A percentile compares a stretch with the other conserved stretches of the same genome.
Evolutionary conservation across 495 filamentous ascomycete species (phyloP).

Genomic region (Podospora pseudopauciseta): DNA sequence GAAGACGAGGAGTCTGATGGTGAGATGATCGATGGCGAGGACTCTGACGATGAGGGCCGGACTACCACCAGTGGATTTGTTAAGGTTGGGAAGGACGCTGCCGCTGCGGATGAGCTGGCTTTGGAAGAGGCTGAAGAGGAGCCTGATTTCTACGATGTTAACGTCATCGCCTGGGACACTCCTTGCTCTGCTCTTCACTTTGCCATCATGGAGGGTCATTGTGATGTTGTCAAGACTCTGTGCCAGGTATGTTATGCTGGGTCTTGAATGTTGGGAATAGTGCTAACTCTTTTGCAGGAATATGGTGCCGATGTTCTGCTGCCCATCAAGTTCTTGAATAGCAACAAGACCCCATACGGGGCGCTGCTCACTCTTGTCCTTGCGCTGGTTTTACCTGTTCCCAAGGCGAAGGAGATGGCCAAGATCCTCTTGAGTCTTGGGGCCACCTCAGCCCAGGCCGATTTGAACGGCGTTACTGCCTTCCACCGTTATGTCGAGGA

Average conservation of each 20-base stretch:
- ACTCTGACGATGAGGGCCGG: slow-evolving; percentile 42
- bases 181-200: slow-evolving; percentile 68
- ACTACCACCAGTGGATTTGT: slow-evolving; percentile 64
- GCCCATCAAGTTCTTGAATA: slow-evolving; percentile 59
- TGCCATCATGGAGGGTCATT: slow-evolving; percentile 68
- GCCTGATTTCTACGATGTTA: slow-evolving; percentile 75
- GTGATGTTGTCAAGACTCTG: slow-evolving; percentile 61
- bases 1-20: slow-evolving; percentile 35
- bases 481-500: slow-evolving; percentile 55
- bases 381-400: slow-evolving; percentile 52
- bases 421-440: slow-evolving; percentile 63
- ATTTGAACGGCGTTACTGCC: slow-evolving; percentile 54
- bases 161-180: slow-evolving; percentile 71
- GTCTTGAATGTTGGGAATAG: neutral
- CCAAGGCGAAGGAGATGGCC: slow-evolving; percentile 58
- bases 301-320: slow-evolving; percentile 71
- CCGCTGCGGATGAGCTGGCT: slow-evolving; percentile 29
- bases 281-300: slow-evolving; percentile 26
- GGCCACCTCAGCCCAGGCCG: slow-evolving; percentile 69
- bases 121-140: slow-evolving; percentile 58
- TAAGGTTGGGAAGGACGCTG: slow-evolving; percentile 49
- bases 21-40: slow-evolving; percentile 41
- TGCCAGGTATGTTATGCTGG: slow-evolving; percentile 43
- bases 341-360: slow-evolving; percentile 43
- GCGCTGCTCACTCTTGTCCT: slow-evolving; percentile 66